Base-by-base conservation (phyloP, 1,284 basidiomycete genomes). In the Erythrobasidium hasegawianum region DNA sequence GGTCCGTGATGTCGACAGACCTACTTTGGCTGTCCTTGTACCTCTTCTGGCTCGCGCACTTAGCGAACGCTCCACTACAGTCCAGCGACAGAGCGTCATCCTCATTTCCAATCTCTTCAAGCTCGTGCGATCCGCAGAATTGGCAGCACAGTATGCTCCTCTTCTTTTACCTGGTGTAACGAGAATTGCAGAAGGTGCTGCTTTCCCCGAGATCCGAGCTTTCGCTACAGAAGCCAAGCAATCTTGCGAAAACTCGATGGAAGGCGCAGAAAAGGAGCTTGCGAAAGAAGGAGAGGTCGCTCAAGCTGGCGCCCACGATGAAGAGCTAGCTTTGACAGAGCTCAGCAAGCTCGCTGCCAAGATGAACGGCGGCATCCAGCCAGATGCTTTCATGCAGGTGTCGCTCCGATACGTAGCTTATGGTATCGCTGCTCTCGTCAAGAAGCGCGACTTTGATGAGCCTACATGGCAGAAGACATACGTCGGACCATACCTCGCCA, bases 31-130 rank as follows among this genome's bases (percentile, higher is more conserved):
- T 24, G 92, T 98, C 72, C 86, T 98, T 72, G 93, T 96, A 1
- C 95, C 95, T 4, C 85, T 98, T 45, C 82, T 98, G 61, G 83
- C 86, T 60, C 91, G 96, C 75, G 95, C 92, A 7, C 82, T 98
- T 72, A 95, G 95, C 76, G 95, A 97, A 78, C 85, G 95, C 71
- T 94, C 90, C 71, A 96, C 94, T 86, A 78, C 76, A 54, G 79
- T 80, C 20, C 78, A 80, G 73, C 76, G 79, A 40, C 93, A 97
- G 76, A 90, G 90, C 22, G 90, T 95, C 68, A 88, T 98, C 61
- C 90, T 98, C 73, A 86, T 95, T 69, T 93, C 95, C 77, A 98
- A 98, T 80, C 83, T 98, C 64, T 95, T 97, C 79, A 98, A 97
- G 80, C 87, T 98, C 64, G 96, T 98, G 52, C 87, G 95, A 67